Evolutionary conservation across 2,329 filamentous ascomycete species (phyloP).

Genomic region (Aspergillus intermedius): DNA sequence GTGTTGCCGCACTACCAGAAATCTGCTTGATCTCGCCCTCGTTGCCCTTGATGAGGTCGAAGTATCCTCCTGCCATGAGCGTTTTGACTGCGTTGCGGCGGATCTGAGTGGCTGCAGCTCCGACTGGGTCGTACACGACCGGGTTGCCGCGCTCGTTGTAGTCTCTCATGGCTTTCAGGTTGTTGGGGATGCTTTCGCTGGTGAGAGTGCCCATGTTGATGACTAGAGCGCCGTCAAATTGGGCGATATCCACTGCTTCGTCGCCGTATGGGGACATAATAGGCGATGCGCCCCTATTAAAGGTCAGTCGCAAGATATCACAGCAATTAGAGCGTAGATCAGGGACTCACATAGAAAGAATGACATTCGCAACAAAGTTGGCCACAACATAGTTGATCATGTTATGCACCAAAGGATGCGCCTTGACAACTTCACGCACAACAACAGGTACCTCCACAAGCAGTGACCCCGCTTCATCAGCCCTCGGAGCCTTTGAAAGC

Average conservation of each 20-base stretch:
- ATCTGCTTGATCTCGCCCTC: constrained; percentile 78
- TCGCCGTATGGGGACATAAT: constrained; percentile 89
- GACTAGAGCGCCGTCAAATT: constrained; percentile 69
- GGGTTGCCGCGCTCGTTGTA: constrained; percentile 75
- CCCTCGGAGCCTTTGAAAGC: constrained; percentile 20
- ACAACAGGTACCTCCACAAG: constrained; percentile 39
- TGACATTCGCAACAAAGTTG: constrained; percentile 89
- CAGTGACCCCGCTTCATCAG: constrained; percentile 23
- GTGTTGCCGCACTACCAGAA: constrained; percentile 53
- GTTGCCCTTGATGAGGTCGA: constrained; percentile 90
- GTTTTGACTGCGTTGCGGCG: constrained; percentile 64
- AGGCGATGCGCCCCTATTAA: constrained; percentile 64
- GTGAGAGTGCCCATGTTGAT: constrained; percentile 95
- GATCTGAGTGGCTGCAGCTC: constrained; percentile 73
- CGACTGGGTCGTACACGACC: constrained; percentile 82
- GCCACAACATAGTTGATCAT: constrained; percentile 97
- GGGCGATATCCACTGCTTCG: constrained; percentile 75
- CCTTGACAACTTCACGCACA: constrained; percentile 55
- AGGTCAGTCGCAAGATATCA: constrained; percentile 9
- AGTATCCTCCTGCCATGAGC: constrained; percentile 67
- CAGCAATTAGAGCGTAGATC: not conserved
- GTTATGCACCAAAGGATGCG: constrained; percentile 77
- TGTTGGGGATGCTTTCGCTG: constrained; percentile 64
- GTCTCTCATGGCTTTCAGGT: constrained; percentile 65
- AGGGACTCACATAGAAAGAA: constrained; percentile 56